Percentiles rank a stretch among this genome's conserved stretches.
Conservation (phyloP, 2,329 filamentous ascomycete species). For the Trichoderma sp. region DNA sequence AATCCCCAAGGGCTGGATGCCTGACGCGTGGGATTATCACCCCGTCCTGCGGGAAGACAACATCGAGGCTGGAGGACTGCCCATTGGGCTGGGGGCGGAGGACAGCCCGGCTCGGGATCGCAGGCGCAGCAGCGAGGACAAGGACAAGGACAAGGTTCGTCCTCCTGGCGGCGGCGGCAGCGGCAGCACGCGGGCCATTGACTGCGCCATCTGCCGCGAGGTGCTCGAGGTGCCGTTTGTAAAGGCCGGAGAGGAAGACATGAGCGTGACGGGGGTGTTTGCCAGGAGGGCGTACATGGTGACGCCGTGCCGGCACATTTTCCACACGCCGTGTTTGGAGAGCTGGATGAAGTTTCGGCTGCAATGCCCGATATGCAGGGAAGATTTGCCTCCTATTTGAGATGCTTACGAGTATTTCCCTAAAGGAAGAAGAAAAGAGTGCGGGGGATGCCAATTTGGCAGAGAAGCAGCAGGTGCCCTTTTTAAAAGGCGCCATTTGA, state of each 20-base stretch:
- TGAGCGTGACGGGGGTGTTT: slow-evolving; percentile 67
- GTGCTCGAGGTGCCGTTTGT: slow-evolving; percentile 86
- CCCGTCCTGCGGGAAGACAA: slow-evolving; percentile 83
- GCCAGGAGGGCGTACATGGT: slow-evolving; percentile 91
- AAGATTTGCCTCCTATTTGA: slow-evolving; percentile 81
- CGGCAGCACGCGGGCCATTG: slow-evolving; percentile 60
- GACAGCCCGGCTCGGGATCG: slow-evolving; percentile 35
- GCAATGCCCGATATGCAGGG: slow-evolving; percentile 93
- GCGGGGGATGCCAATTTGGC: too few relatives aligned
- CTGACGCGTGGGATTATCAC: slow-evolving; percentile 93
- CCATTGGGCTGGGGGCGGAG: slow-evolving; percentile 65
- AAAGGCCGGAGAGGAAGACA: slow-evolving; percentile 57
- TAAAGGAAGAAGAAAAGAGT: too few relatives aligned
- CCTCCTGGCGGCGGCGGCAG: slow-evolving; percentile 26
- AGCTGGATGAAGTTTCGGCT: slow-evolving; percentile 94
- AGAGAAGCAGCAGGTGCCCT: neutral
- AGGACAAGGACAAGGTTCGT: slow-evolving; percentile 39
- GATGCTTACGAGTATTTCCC: slow-evolving; percentile 29
- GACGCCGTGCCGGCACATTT: slow-evolving; percentile 93
- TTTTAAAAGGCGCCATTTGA: neutral
- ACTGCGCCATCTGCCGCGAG: slow-evolving; percentile 95
- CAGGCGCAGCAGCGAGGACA: slow-evolving; percentile 41
- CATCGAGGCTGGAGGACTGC: slow-evolving; percentile 75
- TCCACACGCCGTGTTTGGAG: slow-evolving; percentile 88
- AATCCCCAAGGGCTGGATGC: slow-evolving; percentile 67